phyloP scores from a whole-genome alignment of 495 filamentous ascomycete species.

The Tuber indicum region DNA sequence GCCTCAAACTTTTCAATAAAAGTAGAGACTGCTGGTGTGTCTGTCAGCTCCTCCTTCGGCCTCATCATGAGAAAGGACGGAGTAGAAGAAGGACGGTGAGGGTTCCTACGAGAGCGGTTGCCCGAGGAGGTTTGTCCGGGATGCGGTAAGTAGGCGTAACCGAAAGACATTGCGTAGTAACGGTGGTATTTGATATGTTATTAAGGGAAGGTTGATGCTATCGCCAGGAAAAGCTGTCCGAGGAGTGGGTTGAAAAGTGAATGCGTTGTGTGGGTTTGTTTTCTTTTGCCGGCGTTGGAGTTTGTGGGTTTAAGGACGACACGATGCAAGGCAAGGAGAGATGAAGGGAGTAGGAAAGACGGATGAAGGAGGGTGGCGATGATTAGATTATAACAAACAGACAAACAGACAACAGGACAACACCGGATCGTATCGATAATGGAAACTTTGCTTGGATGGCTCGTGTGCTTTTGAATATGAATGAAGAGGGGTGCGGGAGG shows the following conservation, averaged over 20 bases:
- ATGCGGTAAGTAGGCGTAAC: constrained; percentile 62
- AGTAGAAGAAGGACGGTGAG: constrained; percentile 62
- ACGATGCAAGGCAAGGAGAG: constrained; percentile 36
- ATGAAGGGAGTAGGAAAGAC: constrained; percentile 31
- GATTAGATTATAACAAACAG: constrained; percentile 37
- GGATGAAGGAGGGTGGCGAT: constrained; percentile 32
- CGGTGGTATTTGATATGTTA: constrained; percentile 22
- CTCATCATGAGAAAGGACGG: constrained; percentile 42
- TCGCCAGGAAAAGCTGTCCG: constrained; percentile 21
- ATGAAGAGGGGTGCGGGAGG: constrained; percentile 37
- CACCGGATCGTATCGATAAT: constrained; percentile 33
- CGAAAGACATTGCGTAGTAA: constrained; percentile 62
- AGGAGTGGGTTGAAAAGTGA: constrained; percentile 33
- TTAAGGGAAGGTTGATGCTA: constrained; percentile 38
- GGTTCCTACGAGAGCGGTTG: constrained; percentile 66
- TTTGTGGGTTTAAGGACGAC: constrained; percentile 20
- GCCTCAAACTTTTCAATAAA: constrained; percentile 85
- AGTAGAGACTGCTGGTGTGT: constrained; percentile 62
- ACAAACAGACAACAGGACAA: constrained; percentile 5
- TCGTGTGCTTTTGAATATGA: constrained; percentile 27
- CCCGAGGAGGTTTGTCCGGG: constrained; percentile 55
- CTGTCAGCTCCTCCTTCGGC: constrained; percentile 68
- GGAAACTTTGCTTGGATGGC: constrained; percentile 26
- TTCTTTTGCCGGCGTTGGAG: constrained; percentile 4
- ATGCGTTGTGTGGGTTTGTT: constrained; percentile 20